These are phyloP conservation scores for Simmondsia chinensis DNA, from an alignment of 148 eudicot species.

Conservation along the genomic window DNA sequence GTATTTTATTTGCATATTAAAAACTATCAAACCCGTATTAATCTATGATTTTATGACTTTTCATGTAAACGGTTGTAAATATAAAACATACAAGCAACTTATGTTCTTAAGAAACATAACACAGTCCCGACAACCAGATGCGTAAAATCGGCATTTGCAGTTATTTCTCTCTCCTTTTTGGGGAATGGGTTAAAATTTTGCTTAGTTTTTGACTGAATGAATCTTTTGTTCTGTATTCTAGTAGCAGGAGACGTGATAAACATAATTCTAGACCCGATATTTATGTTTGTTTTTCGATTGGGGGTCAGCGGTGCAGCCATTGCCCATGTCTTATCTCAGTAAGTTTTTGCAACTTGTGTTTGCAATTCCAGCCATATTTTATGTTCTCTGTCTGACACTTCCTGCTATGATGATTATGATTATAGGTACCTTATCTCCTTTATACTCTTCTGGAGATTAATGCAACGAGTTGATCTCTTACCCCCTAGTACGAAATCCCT, in stretches of 20 bases:
- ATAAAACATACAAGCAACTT: too few relatives aligned
- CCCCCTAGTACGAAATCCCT: constrained; percentile 48
- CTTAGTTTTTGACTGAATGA: background rate
- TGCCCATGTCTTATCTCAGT: constrained; percentile 83
- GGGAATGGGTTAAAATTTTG: too few relatives aligned
- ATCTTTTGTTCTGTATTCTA: constrained; percentile 9
- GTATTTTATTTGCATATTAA: too few relatives aligned
- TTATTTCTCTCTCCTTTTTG: background rate
- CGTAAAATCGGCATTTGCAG: too few relatives aligned
- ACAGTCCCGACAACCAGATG: too few relatives aligned
- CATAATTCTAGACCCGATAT: constrained; percentile 59
- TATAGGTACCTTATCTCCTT: constrained; percentile 60
- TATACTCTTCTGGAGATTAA: constrained; percentile 59
- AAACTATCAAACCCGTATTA: too few relatives aligned
- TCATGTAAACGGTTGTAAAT: too few relatives aligned
- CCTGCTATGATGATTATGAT: background rate
- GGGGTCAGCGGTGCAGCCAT: constrained; percentile 82
- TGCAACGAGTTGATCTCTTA: constrained; percentile 53
- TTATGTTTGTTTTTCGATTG: constrained; percentile 42
- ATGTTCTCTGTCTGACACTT: background rate
- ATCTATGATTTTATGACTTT: too few relatives aligned
- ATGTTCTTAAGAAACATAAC: too few relatives aligned
- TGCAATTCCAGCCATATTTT: background rate
- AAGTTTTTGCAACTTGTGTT: constrained; percentile 12
- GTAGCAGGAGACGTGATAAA: constrained; percentile 69